phyloP scores from a whole-genome alignment of 2,329 filamentous ascomycete species.

The Stagonosporopsis vannaccii region DNA sequence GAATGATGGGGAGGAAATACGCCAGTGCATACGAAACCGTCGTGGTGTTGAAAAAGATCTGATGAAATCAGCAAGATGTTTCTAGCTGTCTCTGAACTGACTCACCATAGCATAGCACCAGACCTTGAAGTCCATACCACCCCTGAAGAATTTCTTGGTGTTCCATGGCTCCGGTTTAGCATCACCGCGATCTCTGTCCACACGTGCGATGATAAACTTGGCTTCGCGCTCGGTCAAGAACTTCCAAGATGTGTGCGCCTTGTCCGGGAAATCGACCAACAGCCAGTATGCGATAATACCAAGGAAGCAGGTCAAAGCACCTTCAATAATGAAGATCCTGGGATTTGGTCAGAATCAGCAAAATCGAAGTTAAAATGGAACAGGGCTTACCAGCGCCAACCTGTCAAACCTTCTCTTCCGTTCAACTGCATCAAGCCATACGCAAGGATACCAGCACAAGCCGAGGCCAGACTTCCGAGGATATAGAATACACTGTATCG shows the following conservation, averaged over 20 bases:
- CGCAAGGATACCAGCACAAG: constrained; percentile 72
- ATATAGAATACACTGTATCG: constrained; percentile 75
- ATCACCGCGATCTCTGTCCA: constrained; percentile 63
- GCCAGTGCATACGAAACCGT: constrained; percentile 78
- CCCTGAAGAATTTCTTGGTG: constrained; percentile 56
- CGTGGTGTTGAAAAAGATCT: constrained; percentile 68
- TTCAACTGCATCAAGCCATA: constrained; percentile 73
- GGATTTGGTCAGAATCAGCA: constrained; percentile 41
- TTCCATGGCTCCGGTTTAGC: constrained; percentile 58
- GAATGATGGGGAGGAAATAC: constrained; percentile 81
- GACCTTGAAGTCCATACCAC: constrained; percentile 60
- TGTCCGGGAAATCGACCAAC: constrained; percentile 57
- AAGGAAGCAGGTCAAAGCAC: constrained; percentile 51
- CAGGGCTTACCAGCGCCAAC: constrained; percentile 51
- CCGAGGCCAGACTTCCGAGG: constrained; percentile 70
- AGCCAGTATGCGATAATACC: constrained; percentile 52
- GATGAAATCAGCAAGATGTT: constrained; percentile 19
- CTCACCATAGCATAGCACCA: constrained; percentile 60
- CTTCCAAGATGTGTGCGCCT: constrained; percentile 50
- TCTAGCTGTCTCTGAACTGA: not conserved
- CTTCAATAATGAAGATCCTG: constrained; percentile 57
- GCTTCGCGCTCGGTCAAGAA: constrained; percentile 58
- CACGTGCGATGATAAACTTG: constrained; percentile 58
- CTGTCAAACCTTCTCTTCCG: constrained; percentile 58
- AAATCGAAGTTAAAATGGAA: constrained; percentile 6